Evolutionary conservation across 345 rosid genomes (phyloP), one percentile per base, ranked within the genome.

Genomic region (Lagerstroemia speciosa): DNA sequence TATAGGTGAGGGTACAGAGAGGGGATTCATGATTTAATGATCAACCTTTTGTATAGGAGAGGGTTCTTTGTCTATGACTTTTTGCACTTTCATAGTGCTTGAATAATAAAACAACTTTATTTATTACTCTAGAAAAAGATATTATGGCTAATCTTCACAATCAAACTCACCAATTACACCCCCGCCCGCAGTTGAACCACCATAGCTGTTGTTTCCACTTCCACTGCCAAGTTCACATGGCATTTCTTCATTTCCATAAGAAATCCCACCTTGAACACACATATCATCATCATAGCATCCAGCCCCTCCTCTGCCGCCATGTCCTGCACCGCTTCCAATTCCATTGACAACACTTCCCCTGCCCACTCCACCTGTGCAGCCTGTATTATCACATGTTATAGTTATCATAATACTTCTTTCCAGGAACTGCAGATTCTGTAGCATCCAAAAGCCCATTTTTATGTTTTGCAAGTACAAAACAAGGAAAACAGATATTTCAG

Each of bases 151-250:
- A 19, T 64, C n/a, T 34, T 64, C 66, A 7, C 16, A 20, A 40
- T 65, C 40, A 20, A 65, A 67, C 80, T 74, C 84, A 95, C 98
- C 94, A 80, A 95, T 77, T 71, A 90, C 83, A 52, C 99, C 99
- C 75, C 99, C 99, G 45, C 99, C 99, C 37, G 97, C 72, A 76
- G 97, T 83, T 41, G 87, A 83, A 76, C 79, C 79, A 76, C 74
- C 72, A 2, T 79, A 78, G 72, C 80, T 85, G 74, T 83, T 87
- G 55, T 84, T 82, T 67, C 99, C 99, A 82, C 99, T 95, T 83
- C 99, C 99, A 83, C 99, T 95, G 74, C 99, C 99, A 83, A 87
- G 98, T 80, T 92, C 98, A 77, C 99, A 95, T 60, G 99, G 99
- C 77, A 92, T 79, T 73, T 85, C 81, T 62, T 79, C 82, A 82